phyloP scores from a whole-genome alignment of 495 filamentous ascomycete species.

The Sporormia fimetaria region DNA sequence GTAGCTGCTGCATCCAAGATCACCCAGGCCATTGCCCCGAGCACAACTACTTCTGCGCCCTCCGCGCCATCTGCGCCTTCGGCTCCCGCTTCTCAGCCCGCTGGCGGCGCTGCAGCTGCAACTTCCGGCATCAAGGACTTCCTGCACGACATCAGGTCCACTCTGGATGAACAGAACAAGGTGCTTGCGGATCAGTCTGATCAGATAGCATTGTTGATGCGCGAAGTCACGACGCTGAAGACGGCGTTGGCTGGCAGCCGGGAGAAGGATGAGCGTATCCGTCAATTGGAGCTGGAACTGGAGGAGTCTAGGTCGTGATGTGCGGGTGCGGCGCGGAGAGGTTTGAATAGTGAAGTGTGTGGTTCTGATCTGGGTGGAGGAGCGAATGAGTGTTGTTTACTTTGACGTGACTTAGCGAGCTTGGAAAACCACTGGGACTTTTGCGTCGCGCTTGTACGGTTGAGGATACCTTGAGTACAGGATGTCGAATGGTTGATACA shows the following conservation, averaged over 20 bases:
- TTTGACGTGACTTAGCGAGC: no score
- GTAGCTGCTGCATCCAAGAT: slow-evolving; percentile 14
- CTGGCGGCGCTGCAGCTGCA: slow-evolving; percentile 16
- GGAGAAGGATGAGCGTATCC: slow-evolving; percentile 54
- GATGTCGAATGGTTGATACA: no score
- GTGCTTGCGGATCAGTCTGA: slow-evolving; percentile 51
- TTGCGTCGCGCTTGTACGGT: no score
- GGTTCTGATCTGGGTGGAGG: no score
- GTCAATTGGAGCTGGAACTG: slow-evolving; percentile 57
- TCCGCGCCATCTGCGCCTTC: slow-evolving; percentile 18
- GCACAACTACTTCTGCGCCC: not conserved
- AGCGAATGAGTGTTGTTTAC: no score
- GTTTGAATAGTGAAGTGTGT: no score
- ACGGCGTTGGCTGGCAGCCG: slow-evolving; percentile 42
- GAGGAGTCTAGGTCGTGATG: slow-evolving; percentile 41
- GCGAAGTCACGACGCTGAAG: slow-evolving; percentile 62
- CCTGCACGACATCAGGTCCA: slow-evolving; percentile 51
- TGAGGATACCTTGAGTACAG: no score
- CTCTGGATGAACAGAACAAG: slow-evolving; percentile 51
- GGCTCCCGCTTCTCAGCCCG: slow-evolving; percentile 23
- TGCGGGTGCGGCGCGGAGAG: no score
- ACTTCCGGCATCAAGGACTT: slow-evolving; percentile 30
- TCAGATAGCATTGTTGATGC: slow-evolving; percentile 51
- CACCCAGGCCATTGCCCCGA: slow-evolving; percentile 5
- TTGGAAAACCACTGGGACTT: no score